Evolutionary conservation across 1,139 yeast genomes (phyloP), one percentile per base, ranked within the genome.

Genomic region (Dujonia santamariae): DNA sequence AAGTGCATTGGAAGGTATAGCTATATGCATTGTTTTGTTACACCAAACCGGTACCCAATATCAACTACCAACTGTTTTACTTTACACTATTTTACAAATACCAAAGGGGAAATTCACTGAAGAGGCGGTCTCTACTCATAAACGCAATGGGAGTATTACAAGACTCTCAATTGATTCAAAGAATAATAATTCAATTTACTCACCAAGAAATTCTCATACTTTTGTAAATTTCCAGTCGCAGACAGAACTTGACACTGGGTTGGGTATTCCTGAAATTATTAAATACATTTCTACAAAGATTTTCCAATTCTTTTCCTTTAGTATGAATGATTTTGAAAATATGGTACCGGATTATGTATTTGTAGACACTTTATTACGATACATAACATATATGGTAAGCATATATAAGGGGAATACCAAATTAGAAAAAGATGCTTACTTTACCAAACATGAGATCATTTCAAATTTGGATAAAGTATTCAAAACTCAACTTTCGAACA

Each of bases 271-370:
- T 1, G 83, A 78, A 25, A 54, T 84, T 14, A 54, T 86, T 6
- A 71, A 75, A 31, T 50, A 57, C 15, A 43, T 66, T 13, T 50
- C 59, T 11, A 64, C 64, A 17, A 78, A 78, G 37, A 71, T 75
- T 1, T 53, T 83, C 11, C 64, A 67, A 20, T 78, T 63, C 47
- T 87, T 81, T 54, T 80, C 79, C 27, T 50, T 70, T 27, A 80
- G 94, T 24, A 67, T 78, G 9, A 55, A 64, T 22, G 80, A 77
- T 37, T 67, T 72, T 12, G 88, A 81, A 40, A 95, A 90, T 45
- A 76, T 77, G 46, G 90, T 84, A 0, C 97, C 97, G 0, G 92
- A 83, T 42, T 59, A 84, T 3, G 90, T 88, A 0, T 85, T 80
- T 45, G 79, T 85, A 29, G 96, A 87, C 44, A 70, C 83, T 3